These are phyloP conservation scores for Exobasidium rhododendri DNA, from an alignment of 1,284 basidiomycete species.

Conservation along the genomic window DNA sequence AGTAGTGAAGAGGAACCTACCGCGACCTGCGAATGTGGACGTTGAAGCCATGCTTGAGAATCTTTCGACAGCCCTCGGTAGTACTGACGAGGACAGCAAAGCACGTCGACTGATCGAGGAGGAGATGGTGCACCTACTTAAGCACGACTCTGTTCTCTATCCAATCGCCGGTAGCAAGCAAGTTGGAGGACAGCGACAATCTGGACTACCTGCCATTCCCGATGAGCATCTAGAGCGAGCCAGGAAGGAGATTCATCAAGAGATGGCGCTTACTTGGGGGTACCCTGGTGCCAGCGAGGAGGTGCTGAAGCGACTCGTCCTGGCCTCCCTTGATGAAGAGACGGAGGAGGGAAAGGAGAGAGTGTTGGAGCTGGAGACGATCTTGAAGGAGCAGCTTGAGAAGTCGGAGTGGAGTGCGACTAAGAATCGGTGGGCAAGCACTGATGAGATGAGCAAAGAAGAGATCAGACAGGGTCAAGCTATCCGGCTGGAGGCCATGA, in stretches of 20 bases:
- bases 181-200: constrained; percentile 64
- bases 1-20: constrained; percentile 76
- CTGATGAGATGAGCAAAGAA: constrained; percentile 62
- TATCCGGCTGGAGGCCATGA: constrained; percentile 64
- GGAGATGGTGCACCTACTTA: constrained; percentile 75
- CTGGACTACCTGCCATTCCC: constrained; percentile 61
- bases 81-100: constrained; percentile 51
- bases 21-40: constrained; percentile 81
- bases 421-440: constrained; percentile 68
- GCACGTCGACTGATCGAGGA: constrained; percentile 70
- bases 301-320: constrained; percentile 63
- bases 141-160: constrained; percentile 82
- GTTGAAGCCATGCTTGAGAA: constrained; percentile 64
- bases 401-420: constrained; percentile 66
- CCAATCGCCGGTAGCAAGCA: constrained; percentile 79
- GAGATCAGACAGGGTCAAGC: constrained; percentile 68
- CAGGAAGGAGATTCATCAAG: constrained; percentile 63
- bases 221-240: constrained; percentile 75
- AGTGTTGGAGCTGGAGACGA: constrained; percentile 64
- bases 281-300: constrained; percentile 77
- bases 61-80: constrained; percentile 44
- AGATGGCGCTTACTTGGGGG: constrained; percentile 70
- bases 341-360: constrained; percentile 60
- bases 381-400: constrained; percentile 56
- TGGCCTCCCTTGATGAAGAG: constrained; percentile 14